phyloP scores from a whole-genome alignment of 306 rosid species.

The Castanea mollissima region DNA sequence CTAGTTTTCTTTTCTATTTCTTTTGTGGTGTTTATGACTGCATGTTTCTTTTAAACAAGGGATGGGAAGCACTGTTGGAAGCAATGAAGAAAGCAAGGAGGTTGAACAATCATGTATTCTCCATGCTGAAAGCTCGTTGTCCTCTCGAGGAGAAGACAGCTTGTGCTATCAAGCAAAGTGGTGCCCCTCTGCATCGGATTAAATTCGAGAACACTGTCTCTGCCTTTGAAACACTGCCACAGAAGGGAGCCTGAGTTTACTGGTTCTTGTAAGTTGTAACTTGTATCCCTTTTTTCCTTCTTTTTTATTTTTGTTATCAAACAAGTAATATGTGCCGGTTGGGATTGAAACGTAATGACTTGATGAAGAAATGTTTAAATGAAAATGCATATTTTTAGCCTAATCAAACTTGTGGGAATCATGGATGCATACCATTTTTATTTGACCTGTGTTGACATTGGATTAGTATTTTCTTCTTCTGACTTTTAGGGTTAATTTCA shows the following conservation, averaged over 20 bases:
- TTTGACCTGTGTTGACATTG: too few relatives aligned
- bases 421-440: too few relatives aligned
- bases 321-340: too few relatives aligned
- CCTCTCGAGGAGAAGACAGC: conserved; percentile 99
- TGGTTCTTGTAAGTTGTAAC: not conserved
- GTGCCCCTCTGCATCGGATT: conserved; percentile 90
- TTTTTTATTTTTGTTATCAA: not conserved
- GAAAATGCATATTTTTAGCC: too few relatives aligned
- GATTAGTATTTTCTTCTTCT: too few relatives aligned
- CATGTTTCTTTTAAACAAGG: conserved; percentile 42
- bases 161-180: conserved; percentile 96
- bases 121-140: conserved; percentile 96
- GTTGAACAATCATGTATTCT: conserved; percentile 92
- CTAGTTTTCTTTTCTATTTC: not conserved
- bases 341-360: too few relatives aligned
- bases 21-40: conserved; percentile 7
- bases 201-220: conserved; percentile 90
- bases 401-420: too few relatives aligned
- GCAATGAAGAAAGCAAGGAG: conserved; percentile 97
- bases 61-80: conserved; percentile 82
- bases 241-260: conserved; percentile 63
- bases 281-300: not conserved
- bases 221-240: conserved; percentile 96
- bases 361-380: too few relatives aligned
- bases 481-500: too few relatives aligned